Evolutionary conservation across 768 basidiomycete genomes (phyloP), one percentile per base, ranked within the genome.

Genomic region (Trametes punicea): DNA sequence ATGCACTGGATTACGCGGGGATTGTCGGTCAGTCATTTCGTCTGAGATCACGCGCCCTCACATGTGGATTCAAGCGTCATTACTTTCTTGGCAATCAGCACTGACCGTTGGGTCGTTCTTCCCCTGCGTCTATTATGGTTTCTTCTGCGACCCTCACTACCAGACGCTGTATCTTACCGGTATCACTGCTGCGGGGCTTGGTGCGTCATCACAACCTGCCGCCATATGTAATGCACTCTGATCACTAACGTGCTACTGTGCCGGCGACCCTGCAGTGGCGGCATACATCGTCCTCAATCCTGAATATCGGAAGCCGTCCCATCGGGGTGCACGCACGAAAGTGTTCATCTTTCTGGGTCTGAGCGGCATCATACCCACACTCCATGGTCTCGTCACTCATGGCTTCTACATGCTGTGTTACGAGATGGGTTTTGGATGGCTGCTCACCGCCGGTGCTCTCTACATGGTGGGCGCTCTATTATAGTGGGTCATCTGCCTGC

Each of bases 331-430:
- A 46, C 83, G 94, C 23, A 93, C 91, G 13, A 69, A 74, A 31
- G 81, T 92, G 15, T 97, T 95, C 74, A 80, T 93, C 60, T 80
- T 76, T 9, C 80, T 96, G 25, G 93, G 93, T 11, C 68, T 88
- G 31, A 82, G 79, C 56, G 86, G 82, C 10, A 69, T 87, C 39
- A 65, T 89, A 10, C 93, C 93, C 21, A 75, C 89, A 21, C 69
- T 76, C 5, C 92, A 96, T 62, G 74, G 84, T 25, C 60, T 88
- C 25, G 30, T 78, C 31, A 75, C 74, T 8, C 82, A 89, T 64
- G 90, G 88, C 25, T 69, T 80, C 51, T 61, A 70, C 49, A 77
- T 75, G 55, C 71, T 88, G 36, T 69, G 81, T 38, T 67, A 72
- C 51, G 81, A 84, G 51, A 83, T 90, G 76, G 89, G 90, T 46